Evolutionary conservation across 2,329 filamentous ascomycete genomes (phyloP), one percentile per base, ranked within the genome.

Genomic region (Fusarium kyushuense): DNA sequence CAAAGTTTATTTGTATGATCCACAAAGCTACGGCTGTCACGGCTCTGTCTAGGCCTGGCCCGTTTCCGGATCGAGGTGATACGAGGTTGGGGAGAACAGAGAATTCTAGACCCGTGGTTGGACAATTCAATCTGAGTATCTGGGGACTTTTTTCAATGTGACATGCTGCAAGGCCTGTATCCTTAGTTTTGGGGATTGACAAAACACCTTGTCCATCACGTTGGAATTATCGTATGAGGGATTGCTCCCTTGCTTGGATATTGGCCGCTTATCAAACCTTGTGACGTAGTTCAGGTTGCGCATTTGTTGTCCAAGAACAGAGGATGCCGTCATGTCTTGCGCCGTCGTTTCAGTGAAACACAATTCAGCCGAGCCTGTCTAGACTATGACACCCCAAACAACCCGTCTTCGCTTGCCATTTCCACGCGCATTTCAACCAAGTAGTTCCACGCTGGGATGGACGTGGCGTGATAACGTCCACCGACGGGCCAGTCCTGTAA

Each of bases 321-420:
- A 56, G 38, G 19, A 71, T 67, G 68, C 63, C 68, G 68, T 73
- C 66, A 73, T 74, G 49, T 62, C 57, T 73, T 59, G 67, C 49
- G 51, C 51, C 63, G 40, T 42, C 35, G 54, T 69, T 73, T 73
- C 63, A 70, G 49, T 52, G 49, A 43, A 60, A 53, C 55, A 67
- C 54, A 63, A 49, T 36, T 54, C 54, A 54, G 43, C 42, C 49
- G 36, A 54, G 25, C 38, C 14, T 63, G 40, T 58, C 54, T 36
- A 41, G 42, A 54, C 25, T 38, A 68, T 49, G 43, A 32, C 54
- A 45, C 19, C 43, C 35, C 29, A 41, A 58, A 52, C 47, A 61
- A 55, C 43, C 27, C 38, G 29, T 49, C 52, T 32, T 53, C 36
- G 32, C 35, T 53, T 63, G 67, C 59, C 55, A 69, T 69, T 57